Evolutionary conservation across 345 rosid genomes (phyloP).

Genomic region (Firmiana major): DNA sequence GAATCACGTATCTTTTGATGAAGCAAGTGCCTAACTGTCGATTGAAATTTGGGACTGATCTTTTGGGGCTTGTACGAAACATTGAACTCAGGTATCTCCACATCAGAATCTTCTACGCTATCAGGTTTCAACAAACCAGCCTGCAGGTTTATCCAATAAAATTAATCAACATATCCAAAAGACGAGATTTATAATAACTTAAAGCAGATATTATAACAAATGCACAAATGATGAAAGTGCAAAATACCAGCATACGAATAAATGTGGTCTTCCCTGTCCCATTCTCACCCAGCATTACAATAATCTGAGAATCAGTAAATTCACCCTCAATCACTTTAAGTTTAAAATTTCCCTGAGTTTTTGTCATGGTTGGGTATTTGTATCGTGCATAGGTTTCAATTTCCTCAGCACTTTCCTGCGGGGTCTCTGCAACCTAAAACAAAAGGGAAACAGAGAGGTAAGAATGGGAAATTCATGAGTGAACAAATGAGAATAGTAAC

Average conservation of each 20-base stretch:
- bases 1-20: slow-evolving; percentile 90
- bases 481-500: slow-evolving; percentile 2
- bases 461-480: slow-evolving; percentile 6
- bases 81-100: slow-evolving; percentile 89
- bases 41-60: slow-evolving; percentile 83
- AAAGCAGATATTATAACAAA: neutral
- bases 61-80: slow-evolving; percentile 99
- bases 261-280: slow-evolving; percentile 99
- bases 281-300: slow-evolving; percentile 98
- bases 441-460: neutral
- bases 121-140: slow-evolving; percentile 95
- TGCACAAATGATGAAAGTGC: slow-evolving; percentile 1
- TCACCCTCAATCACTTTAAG: slow-evolving; percentile 89
- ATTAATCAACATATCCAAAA: slow-evolving; percentile 5
- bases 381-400: slow-evolving; percentile 94
- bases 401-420: slow-evolving; percentile 87
- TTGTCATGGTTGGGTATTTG: slow-evolving; percentile 86
- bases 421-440: slow-evolving; percentile 91
- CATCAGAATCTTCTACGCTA: slow-evolving; percentile 59
- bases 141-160: slow-evolving; percentile 38
- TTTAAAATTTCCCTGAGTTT: slow-evolving; percentile 80
- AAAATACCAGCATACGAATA: slow-evolving; percentile 91
- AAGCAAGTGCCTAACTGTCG: slow-evolving; percentile 76
- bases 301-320: slow-evolving; percentile 96
- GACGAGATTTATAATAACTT: neutral